Base-by-base conservation (phyloP, 164 flowering plant genomes). In the Vitis rotundifolia region DNA sequence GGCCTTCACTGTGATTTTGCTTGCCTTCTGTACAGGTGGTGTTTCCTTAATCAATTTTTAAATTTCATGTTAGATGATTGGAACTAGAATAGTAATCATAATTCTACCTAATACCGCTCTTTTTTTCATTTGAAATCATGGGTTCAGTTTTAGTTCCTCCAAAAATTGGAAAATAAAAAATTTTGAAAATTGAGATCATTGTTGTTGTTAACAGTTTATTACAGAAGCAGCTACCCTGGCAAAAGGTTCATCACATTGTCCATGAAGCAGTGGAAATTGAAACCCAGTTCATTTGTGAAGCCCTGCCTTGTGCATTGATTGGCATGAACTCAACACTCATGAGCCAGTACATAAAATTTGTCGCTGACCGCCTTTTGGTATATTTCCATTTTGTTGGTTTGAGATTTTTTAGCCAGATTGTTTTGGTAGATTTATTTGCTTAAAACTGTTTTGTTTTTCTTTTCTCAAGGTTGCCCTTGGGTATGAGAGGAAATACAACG, bases 1-100 rank as follows among this genome's bases (percentile, higher is more conserved):
- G 95, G 97, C 22, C 87, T 92, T 26, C 97, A 90, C 64, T 90
- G 97, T 68, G 95, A 92, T 73, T 92, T 90, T 72, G 95, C 95
- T 76, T 92, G 97, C 80, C 82, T 89, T 64, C 76, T 92, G 29
- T 89, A 90, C 78, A 85, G 91, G 94, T 87, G 14, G n/a, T 7
- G 12, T 49, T 47, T 58, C 56, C 37, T 60, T 49, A n/a, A 31
- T 11, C 15, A 37, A 16, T 59, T 29, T 61, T 14, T 18, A 3
- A 22, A 22, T 22, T 22, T 22, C 26, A 8, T 9, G 1, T 11
- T 31, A 28, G 11, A 28, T 3, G 37, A 2, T 37, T 53, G 58
- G 9, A 14, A 1, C 47, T 14, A 28, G 8, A 31, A 61, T 31
- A 14, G 44, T 5, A 37, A 37, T 37, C 7, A 10, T 28, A 31